Evolutionary conservation across 306 rosid genomes (phyloP), one percentile per base, ranked within the genome.

Genomic region (Casuarina equisetifolia): DNA sequence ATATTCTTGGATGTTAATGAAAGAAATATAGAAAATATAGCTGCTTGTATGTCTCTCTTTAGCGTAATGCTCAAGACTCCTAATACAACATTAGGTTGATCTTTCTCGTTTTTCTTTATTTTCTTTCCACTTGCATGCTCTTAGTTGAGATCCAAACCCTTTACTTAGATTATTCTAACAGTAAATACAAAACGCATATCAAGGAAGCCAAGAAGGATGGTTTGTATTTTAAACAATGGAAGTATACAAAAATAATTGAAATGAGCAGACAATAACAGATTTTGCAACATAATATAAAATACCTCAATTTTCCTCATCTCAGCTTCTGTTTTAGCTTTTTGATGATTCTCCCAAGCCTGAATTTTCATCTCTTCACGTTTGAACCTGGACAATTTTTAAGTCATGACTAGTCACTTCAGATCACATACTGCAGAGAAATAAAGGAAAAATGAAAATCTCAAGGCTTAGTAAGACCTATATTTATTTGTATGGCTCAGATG

Each of bases 301-400:
- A 92, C 98, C 98, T 94, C 97, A 25, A 90, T 74, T 91, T 90
- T 94, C 84, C 90, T 89, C 97, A 94, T 88, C 80, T 94, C 92
- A 54, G 98, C 97, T 85, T 94, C 98, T 58, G 97, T 88, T 89
- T 92, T 92, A 49, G 98, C 98, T 81, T 92, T 94, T 85, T 94
- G 88, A 76, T 92, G 98, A 87, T 92, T 94, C 80, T 92, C 97
- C 98, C 98, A 94, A 2, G 92, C 98, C 85, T 90, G 93, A 74
- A 94, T 90, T 77, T 92, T 94, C 97, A 92, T 88, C 86, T 92
- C 98, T 84, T 94, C 97, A 7, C 91, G 95, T 87, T 94, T 94
- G 88, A 92, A 94, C 85, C 98, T 94, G 88, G 77, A 78, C 10
- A 79, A 76, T 78, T 55, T 55, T 25, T 73, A 73, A 78, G 79